Percentiles rank a stretch among this genome's conserved stretches.
These are phyloP conservation scores for Claviceps africana DNA, from an alignment of 2,329 filamentous ascomycete genomes.

Conservation along the genomic window DNA sequence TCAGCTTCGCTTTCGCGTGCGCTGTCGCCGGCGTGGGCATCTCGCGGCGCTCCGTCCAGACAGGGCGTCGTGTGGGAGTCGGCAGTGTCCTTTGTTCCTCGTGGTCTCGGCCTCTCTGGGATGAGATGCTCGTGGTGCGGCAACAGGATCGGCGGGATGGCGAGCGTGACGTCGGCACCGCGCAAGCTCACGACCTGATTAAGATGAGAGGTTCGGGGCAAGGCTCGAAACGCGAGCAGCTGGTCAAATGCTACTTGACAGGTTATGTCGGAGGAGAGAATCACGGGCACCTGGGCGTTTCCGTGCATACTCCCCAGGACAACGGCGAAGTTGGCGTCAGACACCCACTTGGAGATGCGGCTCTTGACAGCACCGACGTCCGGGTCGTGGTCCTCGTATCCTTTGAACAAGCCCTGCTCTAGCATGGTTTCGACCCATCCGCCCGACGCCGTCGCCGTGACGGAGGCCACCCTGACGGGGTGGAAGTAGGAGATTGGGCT, in stretches of 20 bases:
- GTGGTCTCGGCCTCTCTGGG: neutral
- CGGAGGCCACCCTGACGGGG: constrained; percentile 2
- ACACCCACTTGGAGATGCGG: constrained; percentile 4
- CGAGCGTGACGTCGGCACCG: constrained; percentile 1
- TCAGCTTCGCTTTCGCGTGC: neutral
- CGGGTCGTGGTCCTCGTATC: constrained; percentile 1
- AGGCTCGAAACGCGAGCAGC: constrained; percentile 1
- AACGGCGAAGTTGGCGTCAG: constrained; percentile 4
- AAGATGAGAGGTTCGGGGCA: neutral
- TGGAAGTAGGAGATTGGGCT: constrained; percentile 4
- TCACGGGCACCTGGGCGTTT: constrained; percentile 1
- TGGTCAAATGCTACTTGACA: constrained; percentile 2
- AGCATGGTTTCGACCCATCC: constrained; percentile 4
- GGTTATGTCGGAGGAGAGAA: neutral
- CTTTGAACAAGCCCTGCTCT: constrained; percentile 3
- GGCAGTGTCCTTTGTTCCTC: neutral
- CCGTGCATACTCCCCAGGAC: constrained; percentile 1
- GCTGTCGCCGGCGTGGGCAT: neutral
- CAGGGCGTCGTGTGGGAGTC: no score
- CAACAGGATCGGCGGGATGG: constrained; percentile 1
- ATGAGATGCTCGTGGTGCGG: constrained; percentile 6
- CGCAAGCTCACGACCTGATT: constrained; percentile 1
- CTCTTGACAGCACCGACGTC: neutral
- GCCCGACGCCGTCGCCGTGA: constrained; percentile 4
- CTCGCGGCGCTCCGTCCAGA: neutral